Base-by-base conservation (phyloP, 1,284 basidiomycete species). In the Microbotryum silenes-acaulis region DNA sequence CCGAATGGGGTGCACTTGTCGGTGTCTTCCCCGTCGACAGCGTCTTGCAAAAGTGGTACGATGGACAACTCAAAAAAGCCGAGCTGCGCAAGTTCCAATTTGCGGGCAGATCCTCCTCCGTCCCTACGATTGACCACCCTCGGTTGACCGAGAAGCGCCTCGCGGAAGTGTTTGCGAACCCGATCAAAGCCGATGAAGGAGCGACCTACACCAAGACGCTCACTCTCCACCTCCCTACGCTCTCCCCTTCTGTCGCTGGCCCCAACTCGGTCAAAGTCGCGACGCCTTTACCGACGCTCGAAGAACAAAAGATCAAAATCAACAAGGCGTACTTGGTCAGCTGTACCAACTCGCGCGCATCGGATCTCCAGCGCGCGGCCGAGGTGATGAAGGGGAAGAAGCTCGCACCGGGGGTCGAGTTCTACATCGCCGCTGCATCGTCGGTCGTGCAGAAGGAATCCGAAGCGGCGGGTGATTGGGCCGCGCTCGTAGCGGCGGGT, bases 251-350 rank as follows among this genome's bases (percentile, higher is more conserved):
- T 75, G 88, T 97, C 44, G 94, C 91, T 18, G 94, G 94, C 3
- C 94, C 94, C 14, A 98, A 98, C 78, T 92, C 89, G 71, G 96
- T 98, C 76, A 99, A 99, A 76, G 77, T 97, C 45, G 89, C 92
- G 20, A 97, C 87, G 0, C 90, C 94, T 0, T 82, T 99, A 0
- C 87, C 91, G 6, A 80, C 82, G 48, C 83, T 99, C 21, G 84
- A 89, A 72, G 77, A 83, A 50, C 78, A 82, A 49, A 82, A 82
- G 42, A 88, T 98, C 70, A 79, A 82, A 29, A 97, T 99, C 74
- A 83, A 98, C 74, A 99, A 99, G 77, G 94, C 94, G 0, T 99
- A 99, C 77, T 88, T 99, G 57, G 91, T 99, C 53, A 93, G 90
- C 66, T 99, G 94, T 77, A 97, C 96, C 67, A 99, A 99, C 77